Evolutionary conservation across 768 basidiomycete species (phyloP).

Genomic region (Candolleomyces efflorescens): DNA sequence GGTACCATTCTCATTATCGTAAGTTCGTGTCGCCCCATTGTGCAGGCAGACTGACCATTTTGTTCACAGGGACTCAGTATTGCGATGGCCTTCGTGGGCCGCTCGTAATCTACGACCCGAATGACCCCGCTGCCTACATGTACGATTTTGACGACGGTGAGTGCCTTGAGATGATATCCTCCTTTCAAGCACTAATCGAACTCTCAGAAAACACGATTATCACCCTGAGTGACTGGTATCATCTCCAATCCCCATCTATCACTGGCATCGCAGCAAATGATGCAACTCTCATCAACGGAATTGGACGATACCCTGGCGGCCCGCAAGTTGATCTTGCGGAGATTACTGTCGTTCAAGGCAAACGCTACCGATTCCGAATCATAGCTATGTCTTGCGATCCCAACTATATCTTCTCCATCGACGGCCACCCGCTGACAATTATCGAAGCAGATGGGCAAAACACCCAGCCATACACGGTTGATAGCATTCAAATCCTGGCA

Average conservation of each 20-base stretch:
- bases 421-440: constrained; percentile 34
- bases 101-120: constrained; percentile 17
- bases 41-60: not conserved
- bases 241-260: constrained; percentile 19
- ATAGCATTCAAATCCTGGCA: constrained; percentile 37
- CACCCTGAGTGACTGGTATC: constrained; percentile 51
- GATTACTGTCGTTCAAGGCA: constrained; percentile 34
- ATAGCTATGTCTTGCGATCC: constrained; percentile 48
- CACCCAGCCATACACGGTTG: constrained; percentile 28
- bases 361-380: constrained; percentile 52
- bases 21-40: not conserved
- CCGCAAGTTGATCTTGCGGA: constrained; percentile 37
- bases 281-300: constrained; percentile 50
- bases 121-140: constrained; percentile 13
- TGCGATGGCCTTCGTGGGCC: constrained; percentile 22
- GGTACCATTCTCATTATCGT: constrained; percentile 35
- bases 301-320: constrained; percentile 42
- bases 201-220: constrained; percentile 33
- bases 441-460: constrained; percentile 41
- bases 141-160: constrained; percentile 25
- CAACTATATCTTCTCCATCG: constrained; percentile 39
- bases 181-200: not conserved
- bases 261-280: constrained; percentile 20
- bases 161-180: not conserved
- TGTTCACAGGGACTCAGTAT: constrained; percentile 16